Evolutionary conservation across 73 alveolate genomes (phyloP).

Genomic region (Paramecium primaurelia): DNA sequence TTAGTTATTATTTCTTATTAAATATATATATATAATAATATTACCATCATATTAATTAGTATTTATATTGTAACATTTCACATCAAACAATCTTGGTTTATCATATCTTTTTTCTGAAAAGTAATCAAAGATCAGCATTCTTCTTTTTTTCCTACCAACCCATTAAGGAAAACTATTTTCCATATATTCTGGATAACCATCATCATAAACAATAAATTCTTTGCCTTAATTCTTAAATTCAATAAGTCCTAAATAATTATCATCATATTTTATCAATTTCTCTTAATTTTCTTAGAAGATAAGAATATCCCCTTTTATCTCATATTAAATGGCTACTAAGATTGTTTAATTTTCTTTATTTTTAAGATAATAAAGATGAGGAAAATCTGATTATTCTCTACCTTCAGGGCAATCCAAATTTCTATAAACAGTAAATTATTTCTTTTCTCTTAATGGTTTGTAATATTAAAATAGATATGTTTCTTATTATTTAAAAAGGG

Average conservation of each 20-base stretch:
- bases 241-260: conserved; percentile 58
- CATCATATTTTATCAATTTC: background rate
- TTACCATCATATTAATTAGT: background rate
- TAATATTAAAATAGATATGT: background rate
- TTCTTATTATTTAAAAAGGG: background rate
- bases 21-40: background rate
- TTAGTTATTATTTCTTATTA: conserved; percentile 47
- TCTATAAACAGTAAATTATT: background rate
- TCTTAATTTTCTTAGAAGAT: background rate
- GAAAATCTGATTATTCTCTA: background rate
- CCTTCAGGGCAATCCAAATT: background rate
- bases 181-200: conserved; percentile 58
- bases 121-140: conserved; percentile 56
- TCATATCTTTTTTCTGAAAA: background rate
- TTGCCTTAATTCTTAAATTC: conserved; percentile 74
- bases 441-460: background rate
- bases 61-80: conserved; percentile 18
- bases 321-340: background rate
- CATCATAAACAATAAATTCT: conserved; percentile 67
- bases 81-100: conserved; percentile 71
- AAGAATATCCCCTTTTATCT: background rate
- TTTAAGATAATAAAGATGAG: background rate
- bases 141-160: conserved; percentile 34
- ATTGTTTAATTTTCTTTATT: background rate
- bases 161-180: conserved; percentile 12